Evolutionary conservation across 1,284 basidiomycete species (phyloP).

Genomic region (Microbotryomycetes sp.): DNA sequence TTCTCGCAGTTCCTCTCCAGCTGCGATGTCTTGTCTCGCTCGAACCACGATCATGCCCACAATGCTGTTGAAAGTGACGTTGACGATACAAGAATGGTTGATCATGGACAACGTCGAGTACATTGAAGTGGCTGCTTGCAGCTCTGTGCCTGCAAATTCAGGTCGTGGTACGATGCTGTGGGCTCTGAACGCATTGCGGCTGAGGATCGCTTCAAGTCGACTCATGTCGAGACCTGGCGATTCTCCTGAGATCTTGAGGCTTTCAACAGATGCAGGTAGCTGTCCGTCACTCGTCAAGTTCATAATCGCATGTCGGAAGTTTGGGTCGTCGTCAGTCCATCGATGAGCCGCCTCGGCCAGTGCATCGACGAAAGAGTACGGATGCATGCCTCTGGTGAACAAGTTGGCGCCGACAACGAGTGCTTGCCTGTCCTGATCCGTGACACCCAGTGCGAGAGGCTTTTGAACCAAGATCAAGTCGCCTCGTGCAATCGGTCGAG

Average conservation of each 20-base stretch:
- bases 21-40: conserved; percentile 34
- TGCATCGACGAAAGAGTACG: conserved; percentile 11
- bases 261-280: no score
- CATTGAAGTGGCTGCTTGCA: conserved; percentile 23
- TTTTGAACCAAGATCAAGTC: conserved; percentile 25
- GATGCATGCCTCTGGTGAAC: conserved; percentile 17
- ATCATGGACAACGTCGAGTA: conserved; percentile 27
- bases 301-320: background rate
- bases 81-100: conserved; percentile 36
- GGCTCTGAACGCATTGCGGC: conserved; percentile 33
- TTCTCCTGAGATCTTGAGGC: no score
- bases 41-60: conserved; percentile 31
- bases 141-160: background rate
- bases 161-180: conserved; percentile 16
- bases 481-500: conserved; percentile 14
- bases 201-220: conserved; percentile 24
- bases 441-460: conserved; percentile 20
- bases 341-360: background rate
- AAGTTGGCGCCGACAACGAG: conserved; percentile 22
- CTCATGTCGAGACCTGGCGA: conserved; percentile 12
- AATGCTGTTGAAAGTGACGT: conserved; percentile 39
- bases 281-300: conserved; percentile 2
- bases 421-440: background rate
- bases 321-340: background rate
- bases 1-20: conserved; percentile 29